Conservation (phyloP, 257 asterid species). For the Dorcoceras hygrometricum region DNA sequence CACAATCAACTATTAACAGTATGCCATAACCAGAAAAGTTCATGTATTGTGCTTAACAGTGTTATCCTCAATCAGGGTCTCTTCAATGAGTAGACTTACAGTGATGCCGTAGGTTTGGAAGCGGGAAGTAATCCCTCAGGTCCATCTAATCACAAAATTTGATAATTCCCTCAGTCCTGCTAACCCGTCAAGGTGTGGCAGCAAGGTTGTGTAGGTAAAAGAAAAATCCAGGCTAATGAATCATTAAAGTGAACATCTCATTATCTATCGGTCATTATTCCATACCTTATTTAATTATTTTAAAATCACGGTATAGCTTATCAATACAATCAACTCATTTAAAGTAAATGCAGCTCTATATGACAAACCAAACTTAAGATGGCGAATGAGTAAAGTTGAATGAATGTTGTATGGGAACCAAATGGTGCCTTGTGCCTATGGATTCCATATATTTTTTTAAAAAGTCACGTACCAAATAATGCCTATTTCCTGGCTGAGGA, state of each 20-base stretch:
- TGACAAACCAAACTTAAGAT: too few relatives aligned
- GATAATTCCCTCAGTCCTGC: slow-evolving; percentile 45
- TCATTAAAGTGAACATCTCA: too few relatives aligned
- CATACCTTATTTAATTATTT: too few relatives aligned
- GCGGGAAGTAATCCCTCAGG: slow-evolving; percentile 50
- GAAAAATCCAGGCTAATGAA: slow-evolving; percentile 57
- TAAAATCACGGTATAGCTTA: too few relatives aligned
- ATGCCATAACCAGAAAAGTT: not conserved
- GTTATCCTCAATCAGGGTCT: slow-evolving; percentile 11
- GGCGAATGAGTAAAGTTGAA: too few relatives aligned
- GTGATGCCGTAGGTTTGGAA: slow-evolving; percentile 38
- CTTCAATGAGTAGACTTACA: slow-evolving; percentile 37
- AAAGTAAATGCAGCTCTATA: too few relatives aligned
- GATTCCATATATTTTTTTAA: too few relatives aligned
- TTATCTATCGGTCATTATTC: too few relatives aligned
- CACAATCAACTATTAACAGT: not conserved
- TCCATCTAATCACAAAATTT: slow-evolving; percentile 57
- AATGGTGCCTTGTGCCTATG: too few relatives aligned
- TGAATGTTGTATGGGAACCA: too few relatives aligned
- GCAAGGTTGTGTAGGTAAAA: slow-evolving; percentile 54
- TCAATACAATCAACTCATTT: too few relatives aligned
- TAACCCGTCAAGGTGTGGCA: slow-evolving; percentile 38
- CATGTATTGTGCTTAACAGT: not conserved
- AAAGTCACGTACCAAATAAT: not conserved
- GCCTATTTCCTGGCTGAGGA: not conserved